A percentile compares a stretch with the other conserved stretches of the same genome.
These are phyloP conservation scores for Groenewaldozyma salmanticensis DNA, from an alignment of 805 yeast genomes.

Conservation along the genomic window DNA sequence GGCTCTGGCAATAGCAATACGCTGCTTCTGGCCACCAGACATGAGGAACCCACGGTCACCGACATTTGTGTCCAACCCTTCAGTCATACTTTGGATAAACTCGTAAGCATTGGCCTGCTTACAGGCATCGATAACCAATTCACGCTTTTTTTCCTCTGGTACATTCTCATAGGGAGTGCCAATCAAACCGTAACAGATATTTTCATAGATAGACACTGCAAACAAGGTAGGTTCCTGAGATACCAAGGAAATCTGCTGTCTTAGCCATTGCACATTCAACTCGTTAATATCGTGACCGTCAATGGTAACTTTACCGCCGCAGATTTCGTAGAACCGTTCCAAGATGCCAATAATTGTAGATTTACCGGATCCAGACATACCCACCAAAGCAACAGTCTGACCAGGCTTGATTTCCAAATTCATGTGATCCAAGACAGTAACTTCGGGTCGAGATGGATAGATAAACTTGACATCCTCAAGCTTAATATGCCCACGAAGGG, in stretches of 20 bases:
- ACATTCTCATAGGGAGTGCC: constrained; percentile 58
- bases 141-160: constrained; percentile 29
- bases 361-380: constrained; percentile 94
- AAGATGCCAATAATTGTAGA: constrained; percentile 79
- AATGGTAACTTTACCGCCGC: constrained; percentile 59
- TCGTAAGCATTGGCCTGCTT: constrained; percentile 32
- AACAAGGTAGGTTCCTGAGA: constrained; percentile 95
- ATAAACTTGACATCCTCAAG: constrained; percentile 85
- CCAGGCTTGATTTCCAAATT: constrained; percentile 79
- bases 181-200: constrained; percentile 73
- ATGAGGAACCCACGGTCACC: constrained; percentile 48
- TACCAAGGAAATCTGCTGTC: constrained; percentile 75
- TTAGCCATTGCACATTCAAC: constrained; percentile 63
- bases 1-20: constrained; percentile 58
- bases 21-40: constrained; percentile 60
- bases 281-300: constrained; percentile 77
- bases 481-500: constrained; percentile 52
- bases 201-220: constrained; percentile 79
- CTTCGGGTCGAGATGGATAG: constrained; percentile 66
- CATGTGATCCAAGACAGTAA: constrained; percentile 73
- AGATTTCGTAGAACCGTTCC: constrained; percentile 81
- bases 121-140: constrained; percentile 29
- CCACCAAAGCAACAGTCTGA: constrained; percentile 85
- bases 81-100: constrained; percentile 51
- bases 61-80: constrained; percentile 68